Percentiles rank a stretch among this genome's conserved stretches.
Evolutionary conservation across 805 yeast species (phyloP).

Genomic region (Candida schatavii): DNA sequence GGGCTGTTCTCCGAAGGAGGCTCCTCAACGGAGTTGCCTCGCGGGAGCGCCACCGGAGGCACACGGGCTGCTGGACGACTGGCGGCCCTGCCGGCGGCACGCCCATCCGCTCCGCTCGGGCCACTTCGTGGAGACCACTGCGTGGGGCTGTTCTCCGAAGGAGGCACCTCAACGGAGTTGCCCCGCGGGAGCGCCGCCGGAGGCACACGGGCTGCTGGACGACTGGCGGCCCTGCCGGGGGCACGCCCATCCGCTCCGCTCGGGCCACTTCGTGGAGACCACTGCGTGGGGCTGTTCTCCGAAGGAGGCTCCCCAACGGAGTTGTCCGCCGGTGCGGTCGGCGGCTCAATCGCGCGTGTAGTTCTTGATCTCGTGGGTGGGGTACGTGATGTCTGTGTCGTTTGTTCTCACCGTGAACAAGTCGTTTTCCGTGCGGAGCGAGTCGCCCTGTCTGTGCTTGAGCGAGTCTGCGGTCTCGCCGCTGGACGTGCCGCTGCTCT

Average conservation of each 20-base stretch:
- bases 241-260: not conserved
- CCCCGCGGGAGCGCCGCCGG: not conserved
- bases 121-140: not conserved
- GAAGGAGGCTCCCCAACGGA: too few species aligned
- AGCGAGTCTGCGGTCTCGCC: not conserved
- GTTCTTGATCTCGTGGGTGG: conserved; percentile 1
- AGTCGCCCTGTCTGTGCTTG: not conserved
- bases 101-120: too few species aligned
- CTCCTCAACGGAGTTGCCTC: too few species aligned
- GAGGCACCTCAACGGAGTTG: not conserved
- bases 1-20: too few species aligned
- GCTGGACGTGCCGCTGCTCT: not conserved
- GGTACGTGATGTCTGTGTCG: conserved; percentile 1
- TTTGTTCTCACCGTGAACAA: conserved; percentile 4
- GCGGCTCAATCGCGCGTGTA: not conserved
- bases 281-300: too few species aligned
- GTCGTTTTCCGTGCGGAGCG: not conserved
- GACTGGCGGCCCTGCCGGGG: not conserved
- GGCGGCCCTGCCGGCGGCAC: too few species aligned
- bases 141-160: not conserved
- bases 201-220: too few species aligned
- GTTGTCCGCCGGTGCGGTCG: not conserved
- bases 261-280: too few species aligned
- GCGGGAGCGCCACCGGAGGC: not conserved
- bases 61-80: too few species aligned